Evolutionary conservation across 2,329 filamentous ascomycete species (phyloP).

Genomic region (Cladosporium sp.): DNA sequence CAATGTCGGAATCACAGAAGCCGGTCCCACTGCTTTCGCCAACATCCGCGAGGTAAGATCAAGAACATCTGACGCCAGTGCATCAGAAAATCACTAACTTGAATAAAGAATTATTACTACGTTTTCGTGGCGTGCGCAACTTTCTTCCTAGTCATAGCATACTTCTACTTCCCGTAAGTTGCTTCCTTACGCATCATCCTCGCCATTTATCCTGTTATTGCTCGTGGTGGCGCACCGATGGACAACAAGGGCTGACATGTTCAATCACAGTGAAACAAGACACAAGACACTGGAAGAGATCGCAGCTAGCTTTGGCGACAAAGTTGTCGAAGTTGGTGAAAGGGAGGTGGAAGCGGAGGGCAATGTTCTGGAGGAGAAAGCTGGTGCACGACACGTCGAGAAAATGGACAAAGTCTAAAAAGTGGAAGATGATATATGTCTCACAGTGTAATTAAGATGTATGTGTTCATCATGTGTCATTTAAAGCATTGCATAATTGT

Average conservation of each 20-base stretch:
- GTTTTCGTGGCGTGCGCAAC: constrained; percentile 53
- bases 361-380: constrained; percentile 21
- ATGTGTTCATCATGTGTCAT: too few species aligned
- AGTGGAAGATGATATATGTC: too few species aligned
- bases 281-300: constrained; percentile 31
- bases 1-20: constrained; percentile 44
- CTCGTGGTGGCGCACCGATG: not conserved
- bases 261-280: constrained; percentile 21
- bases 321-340: constrained; percentile 27
- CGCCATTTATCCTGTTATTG: not conserved
- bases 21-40: constrained; percentile 52
- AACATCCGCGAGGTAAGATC: constrained; percentile 39
- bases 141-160: constrained; percentile 51
- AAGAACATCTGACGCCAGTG: too few species aligned
- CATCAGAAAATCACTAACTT: not conserved
- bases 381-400: constrained; percentile 7
- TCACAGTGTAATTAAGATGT: too few species aligned
- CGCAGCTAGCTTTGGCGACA: constrained; percentile 30
- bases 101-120: constrained; percentile 55
- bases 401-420: constrained; percentile 6
- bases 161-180: constrained; percentile 51
- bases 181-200: too few species aligned
- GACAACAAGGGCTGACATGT: constrained; percentile 5
- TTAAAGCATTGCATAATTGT: too few species aligned
- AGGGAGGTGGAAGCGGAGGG: constrained; percentile 21